Evolutionary conservation across 352 stramenopile species (phyloP), one percentile per base, ranked within the genome.

Genomic region (Globisporangium spiculum): DNA sequence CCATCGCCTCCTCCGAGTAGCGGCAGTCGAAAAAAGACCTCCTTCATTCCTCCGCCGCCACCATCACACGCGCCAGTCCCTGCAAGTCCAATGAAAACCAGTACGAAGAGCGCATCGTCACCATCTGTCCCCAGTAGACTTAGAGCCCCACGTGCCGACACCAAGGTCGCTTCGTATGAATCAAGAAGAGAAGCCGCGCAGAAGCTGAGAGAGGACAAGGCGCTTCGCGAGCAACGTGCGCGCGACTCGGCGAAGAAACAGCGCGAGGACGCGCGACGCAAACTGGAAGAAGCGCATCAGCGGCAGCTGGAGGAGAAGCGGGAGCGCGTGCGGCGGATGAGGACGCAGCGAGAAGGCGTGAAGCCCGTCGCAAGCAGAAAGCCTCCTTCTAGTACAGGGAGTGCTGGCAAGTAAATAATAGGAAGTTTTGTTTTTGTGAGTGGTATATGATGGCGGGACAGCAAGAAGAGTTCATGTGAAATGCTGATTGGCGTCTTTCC

Each of bases 191-290:
- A 90, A 59, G 83, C 80, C 0, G 79, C 82, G 2, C 75, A 79
- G n/a, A 91, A 90, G 61, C 68, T 89, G 16, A 87, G 84, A 60
- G 80, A 91, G 41, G 83, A 92, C n/a, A 91, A 88, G 60, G 86
- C 77, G 27, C 75, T 78, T 53, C 80, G 86, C 20, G 83, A 91
- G 46, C 67, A 90, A 34, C 80, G 79, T 12, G 83, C 76, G 3
- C 86, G 83, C 2, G 83, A 92, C 41, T 69, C 79, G 30, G 86
- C 80, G 2, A 78, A 82, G 38, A 91, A 92, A 55, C 78, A 90
- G 62, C 82, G 84, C 20, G 84, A 93, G 54, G 77, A 90, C 24
- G 73, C 82, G 1, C 78, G 80, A 30, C 80, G 82, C 53, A 75
- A 92, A 65, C 72, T 92, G 7, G 84, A 92, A 59, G 78, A 88